Evolutionary conservation across 2,329 filamentous ascomycete genomes (phyloP).

Genomic region (Alternaria burnsii): DNA sequence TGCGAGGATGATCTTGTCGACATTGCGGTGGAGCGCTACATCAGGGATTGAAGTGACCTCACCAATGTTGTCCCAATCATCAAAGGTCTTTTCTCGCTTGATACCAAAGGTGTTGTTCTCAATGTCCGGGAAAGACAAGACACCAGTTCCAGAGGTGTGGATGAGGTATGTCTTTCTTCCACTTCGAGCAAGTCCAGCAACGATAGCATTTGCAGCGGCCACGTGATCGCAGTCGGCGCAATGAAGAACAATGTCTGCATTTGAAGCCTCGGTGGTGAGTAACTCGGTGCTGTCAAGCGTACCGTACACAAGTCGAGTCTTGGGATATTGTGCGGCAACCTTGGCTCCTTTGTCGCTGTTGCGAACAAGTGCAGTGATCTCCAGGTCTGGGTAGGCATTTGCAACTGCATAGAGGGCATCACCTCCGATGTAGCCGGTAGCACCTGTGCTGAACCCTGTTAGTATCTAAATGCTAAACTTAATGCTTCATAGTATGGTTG

Average conservation of each 20-base stretch:
- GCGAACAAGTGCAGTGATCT: conserved; percentile 60
- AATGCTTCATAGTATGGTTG: background rate
- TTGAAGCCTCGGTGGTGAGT: conserved; percentile 37
- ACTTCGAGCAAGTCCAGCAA: conserved; percentile 52
- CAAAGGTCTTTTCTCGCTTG: conserved; percentile 60
- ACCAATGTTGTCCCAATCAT: conserved; percentile 67
- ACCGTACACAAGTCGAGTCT: conserved; percentile 62
- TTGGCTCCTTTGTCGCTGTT: conserved; percentile 59
- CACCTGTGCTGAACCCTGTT: conserved; percentile 35
- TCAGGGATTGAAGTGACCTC: conserved; percentile 66
- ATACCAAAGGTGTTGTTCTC: conserved; percentile 57
- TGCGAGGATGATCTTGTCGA: conserved; percentile 73
- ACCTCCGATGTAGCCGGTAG: conserved; percentile 46
- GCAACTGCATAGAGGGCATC: conserved; percentile 48
- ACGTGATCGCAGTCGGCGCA: conserved; percentile 48
- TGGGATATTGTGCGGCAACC: conserved; percentile 58
- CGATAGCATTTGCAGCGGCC: conserved; percentile 34
- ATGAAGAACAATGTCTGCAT: conserved; percentile 44
- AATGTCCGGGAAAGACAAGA: conserved; percentile 62
- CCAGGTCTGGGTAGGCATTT: conserved; percentile 58
- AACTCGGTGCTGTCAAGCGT: conserved; percentile 44
- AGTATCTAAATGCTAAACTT: background rate
- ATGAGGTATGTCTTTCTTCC: conserved; percentile 59
- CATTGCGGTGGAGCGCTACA: conserved; percentile 67
- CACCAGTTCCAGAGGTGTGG: conserved; percentile 65